Conservation (phyloP, 2,329 filamentous ascomycete genomes). For the Neofusicoccum sp. region DNA sequence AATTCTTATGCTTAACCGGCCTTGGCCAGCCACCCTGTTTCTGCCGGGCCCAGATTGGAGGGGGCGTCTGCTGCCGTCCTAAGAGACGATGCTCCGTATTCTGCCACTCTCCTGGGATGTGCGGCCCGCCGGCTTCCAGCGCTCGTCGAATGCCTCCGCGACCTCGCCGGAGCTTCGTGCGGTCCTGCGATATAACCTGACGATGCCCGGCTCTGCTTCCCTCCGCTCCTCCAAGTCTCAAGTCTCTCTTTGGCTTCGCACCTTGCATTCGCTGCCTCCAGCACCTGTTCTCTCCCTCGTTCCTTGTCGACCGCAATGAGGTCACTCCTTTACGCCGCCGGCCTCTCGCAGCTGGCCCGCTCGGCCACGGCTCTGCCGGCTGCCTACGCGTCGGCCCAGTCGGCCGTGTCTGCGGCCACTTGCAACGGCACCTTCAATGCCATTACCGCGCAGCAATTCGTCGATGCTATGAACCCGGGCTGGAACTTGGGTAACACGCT, state of each 20-base stretch:
- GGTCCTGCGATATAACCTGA: conserved; percentile 6
- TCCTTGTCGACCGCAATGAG: not conserved
- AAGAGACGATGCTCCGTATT: not conserved
- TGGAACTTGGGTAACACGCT: conserved; percentile 66
- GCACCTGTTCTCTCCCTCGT: not conserved
- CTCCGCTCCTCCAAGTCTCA: not conserved
- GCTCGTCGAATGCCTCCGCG: not conserved
- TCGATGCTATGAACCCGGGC: conserved; percentile 55
- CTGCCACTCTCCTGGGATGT: conserved; percentile 4
- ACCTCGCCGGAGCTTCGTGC: not conserved
- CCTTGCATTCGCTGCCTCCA: not conserved
- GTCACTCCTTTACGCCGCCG: conserved; percentile 12
- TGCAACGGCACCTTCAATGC: conserved; percentile 39
- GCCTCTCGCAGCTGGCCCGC: conserved; percentile 9
- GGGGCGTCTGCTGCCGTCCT: not conserved
- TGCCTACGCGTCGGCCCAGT: not conserved
- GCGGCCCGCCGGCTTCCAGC: conserved; percentile 11
- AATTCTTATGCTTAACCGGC: conserved; percentile 9
- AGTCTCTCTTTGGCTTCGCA: not conserved
- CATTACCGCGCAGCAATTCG: conserved; percentile 51
- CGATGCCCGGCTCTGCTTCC: not conserved
- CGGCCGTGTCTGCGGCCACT: not conserved
- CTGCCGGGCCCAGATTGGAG: not conserved
- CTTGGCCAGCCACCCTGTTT: not conserved
- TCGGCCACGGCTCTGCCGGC: not conserved